Evolutionary conservation across 225 moss, liverwort and hornwort species (phyloP), one percentile per base, ranked within the genome.

Genomic region (Climacium dendroides): DNA sequence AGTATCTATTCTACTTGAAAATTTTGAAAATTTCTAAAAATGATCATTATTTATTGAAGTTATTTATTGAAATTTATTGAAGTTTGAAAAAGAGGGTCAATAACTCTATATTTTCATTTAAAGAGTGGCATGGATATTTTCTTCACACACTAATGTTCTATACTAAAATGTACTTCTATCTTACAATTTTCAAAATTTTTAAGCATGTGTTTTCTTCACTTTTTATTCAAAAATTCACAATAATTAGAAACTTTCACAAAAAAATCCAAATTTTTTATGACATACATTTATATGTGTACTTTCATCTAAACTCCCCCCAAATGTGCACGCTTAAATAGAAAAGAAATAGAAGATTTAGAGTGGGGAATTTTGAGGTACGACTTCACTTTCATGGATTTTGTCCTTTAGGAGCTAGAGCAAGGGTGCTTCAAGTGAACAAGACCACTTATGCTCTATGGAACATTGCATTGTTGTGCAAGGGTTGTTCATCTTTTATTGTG

Each of bases 321-420:
- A 41, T 8, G 25, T 25, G 24, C 14, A 70, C 1, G 41, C 12
- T 66, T 67, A 37, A 13, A 39, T 39, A 39, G 69, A 69, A 1
- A 4, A 24, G 0, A 69, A 65, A 23, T 37, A 0, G 5, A 23
- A 37, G 67, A 67, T 67, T 22, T 0, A 23, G 1, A 69, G 7
- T 13, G 2, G 24, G 11, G 0, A 13, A 24, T 39, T 39, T 69
- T 13, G 13, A 39, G 4, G 7, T 37, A 35, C 0, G 1, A 65
- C n/a, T 65, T 9, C 10, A 35, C 0, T 3, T 1, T 19, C 19
- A 19, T 65, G 10, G 20, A 4, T 10, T 66, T 10, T n/a, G 6
- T 66, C 22, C 7, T 66, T n/a, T 22, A 35, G 10, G 35, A 5
- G 10, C 19, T 37, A 20, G 11, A 20, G 7, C 0, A 6, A 66